Evolutionary conservation across 768 basidiomycete species (phyloP).

Genomic region (Tylopilus intermedius): DNA sequence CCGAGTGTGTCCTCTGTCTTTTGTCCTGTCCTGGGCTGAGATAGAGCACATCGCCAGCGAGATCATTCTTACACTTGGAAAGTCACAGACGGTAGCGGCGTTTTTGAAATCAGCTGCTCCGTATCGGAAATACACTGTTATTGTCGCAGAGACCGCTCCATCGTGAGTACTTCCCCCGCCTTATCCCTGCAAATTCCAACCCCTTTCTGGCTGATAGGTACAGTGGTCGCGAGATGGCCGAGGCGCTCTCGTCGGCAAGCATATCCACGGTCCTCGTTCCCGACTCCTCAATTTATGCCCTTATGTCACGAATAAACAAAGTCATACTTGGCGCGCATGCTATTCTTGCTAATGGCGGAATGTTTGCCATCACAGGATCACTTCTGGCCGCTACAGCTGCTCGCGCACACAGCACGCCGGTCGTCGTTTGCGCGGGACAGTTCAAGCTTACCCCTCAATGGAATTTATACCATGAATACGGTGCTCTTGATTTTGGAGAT

Average conservation of each 20-base stretch:
- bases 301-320: slow-evolving; percentile 97
- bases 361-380: slow-evolving; percentile 86
- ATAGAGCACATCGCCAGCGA: slow-evolving; percentile 50
- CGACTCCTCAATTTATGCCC: slow-evolving; percentile 90
- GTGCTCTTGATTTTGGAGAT: slow-evolving; percentile 74
- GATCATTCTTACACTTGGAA: slow-evolving; percentile 91
- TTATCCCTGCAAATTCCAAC: slow-evolving; percentile 4
- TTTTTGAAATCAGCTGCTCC: slow-evolving; percentile 90
- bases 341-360: slow-evolving; percentile 94
- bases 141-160: slow-evolving; percentile 93
- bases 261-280: slow-evolving; percentile 97
- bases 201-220: slow-evolving; percentile 45
- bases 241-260: slow-evolving; percentile 66
- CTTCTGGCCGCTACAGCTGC: slow-evolving; percentile 84
- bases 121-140: slow-evolving; percentile 89
- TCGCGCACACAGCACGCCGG: slow-evolving; percentile 82
- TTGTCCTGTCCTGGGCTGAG: neutral
- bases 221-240: slow-evolving; percentile 80
- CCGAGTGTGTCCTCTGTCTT: slow-evolving; percentile 63
- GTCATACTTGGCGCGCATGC: slow-evolving; percentile 92
- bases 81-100: slow-evolving; percentile 88
- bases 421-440: slow-evolving; percentile 91
- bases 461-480: slow-evolving; percentile 84
- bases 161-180: slow-evolving; percentile 50
- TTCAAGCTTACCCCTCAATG: slow-evolving; percentile 93